Conservation (phyloP, 2,329 filamentous ascomycete species). For the Sarocladium strictum region DNA sequence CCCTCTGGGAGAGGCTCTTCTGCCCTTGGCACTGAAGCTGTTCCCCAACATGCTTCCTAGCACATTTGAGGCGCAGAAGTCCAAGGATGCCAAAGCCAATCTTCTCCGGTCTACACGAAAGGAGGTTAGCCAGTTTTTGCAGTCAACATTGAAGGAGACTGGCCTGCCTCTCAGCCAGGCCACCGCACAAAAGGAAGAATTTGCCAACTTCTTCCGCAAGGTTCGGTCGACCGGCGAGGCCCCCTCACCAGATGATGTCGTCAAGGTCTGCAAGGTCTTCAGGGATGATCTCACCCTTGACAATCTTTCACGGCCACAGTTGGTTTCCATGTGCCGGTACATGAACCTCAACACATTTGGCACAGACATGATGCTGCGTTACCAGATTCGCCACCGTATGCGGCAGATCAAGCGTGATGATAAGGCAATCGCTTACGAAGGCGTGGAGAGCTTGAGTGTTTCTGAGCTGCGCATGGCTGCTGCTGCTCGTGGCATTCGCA, state of each 20-base stretch:
- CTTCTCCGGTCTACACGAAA: slow-evolving; percentile 80
- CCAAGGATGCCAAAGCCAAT: slow-evolving; percentile 82
- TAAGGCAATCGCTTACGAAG: slow-evolving; percentile 87
- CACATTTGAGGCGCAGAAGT: slow-evolving; percentile 89
- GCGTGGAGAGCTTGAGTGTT: slow-evolving; percentile 88
- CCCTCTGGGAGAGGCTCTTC: slow-evolving; percentile 87
- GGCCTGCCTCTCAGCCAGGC: slow-evolving; percentile 79
- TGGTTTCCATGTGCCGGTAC: slow-evolving; percentile 97
- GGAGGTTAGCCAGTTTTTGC: slow-evolving; percentile 86
- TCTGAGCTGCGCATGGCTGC: slow-evolving; percentile 88
- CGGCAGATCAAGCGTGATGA: slow-evolving; percentile 98
- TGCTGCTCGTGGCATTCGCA: slow-evolving; percentile 85
- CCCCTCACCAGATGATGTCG: slow-evolving; percentile 83
- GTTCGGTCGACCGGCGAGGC: slow-evolving; percentile 85
- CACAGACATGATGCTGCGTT: slow-evolving; percentile 95
- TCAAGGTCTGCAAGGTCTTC: slow-evolving; percentile 99
- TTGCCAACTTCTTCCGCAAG: slow-evolving; percentile 95
- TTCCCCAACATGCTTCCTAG: slow-evolving; percentile 97
- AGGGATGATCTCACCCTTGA: slow-evolving; percentile 95
- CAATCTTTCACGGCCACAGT: slow-evolving; percentile 90
- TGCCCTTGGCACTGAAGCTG: slow-evolving; percentile 84
- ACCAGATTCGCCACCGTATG: slow-evolving; percentile 96
- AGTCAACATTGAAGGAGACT: slow-evolving; percentile 85
- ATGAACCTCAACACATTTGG: slow-evolving; percentile 97
- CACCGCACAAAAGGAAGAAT: slow-evolving; percentile 87